Evolutionary conservation across 768 basidiomycete species (phyloP).

Genomic region (Mycena sanguinolenta): DNA sequence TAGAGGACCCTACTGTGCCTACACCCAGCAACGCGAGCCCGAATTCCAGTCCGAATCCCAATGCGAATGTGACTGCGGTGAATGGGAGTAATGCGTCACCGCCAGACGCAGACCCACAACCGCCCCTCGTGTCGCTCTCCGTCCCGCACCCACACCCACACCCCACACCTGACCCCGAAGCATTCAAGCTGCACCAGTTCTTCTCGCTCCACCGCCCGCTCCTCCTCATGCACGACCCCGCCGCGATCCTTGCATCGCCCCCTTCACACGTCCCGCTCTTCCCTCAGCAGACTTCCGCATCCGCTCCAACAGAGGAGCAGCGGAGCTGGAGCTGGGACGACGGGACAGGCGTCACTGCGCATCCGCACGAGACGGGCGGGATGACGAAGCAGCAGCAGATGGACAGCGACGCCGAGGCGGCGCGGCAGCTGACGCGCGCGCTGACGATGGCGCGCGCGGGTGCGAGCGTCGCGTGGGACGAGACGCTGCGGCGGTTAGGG

Average conservation of each 20-base stretch:
- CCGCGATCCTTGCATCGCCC: slow-evolving; percentile 61
- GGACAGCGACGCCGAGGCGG: slow-evolving; percentile 85
- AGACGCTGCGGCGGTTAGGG: slow-evolving; percentile 74
- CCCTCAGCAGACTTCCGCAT: slow-evolving; percentile 32
- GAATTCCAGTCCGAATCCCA: not conserved
- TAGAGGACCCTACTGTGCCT: slow-evolving; percentile 32
- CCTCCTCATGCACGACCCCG: slow-evolving; percentile 74
- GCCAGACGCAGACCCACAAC: not conserved
- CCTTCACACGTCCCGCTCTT: slow-evolving; percentile 46
- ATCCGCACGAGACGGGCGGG: slow-evolving; percentile 42
- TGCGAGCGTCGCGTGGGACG: slow-evolving; percentile 76
- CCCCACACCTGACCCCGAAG: slow-evolving; percentile 71
- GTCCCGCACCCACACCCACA: slow-evolving; percentile 47
- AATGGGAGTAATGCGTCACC: slow-evolving; percentile 14
- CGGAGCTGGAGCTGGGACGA: no score
- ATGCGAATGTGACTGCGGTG: slow-evolving; percentile 1
- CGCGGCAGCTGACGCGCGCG: slow-evolving; percentile 82
- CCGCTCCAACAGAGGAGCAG: no score
- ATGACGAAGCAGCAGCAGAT: slow-evolving; percentile 65
- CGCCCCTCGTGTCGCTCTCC: slow-evolving; percentile 21
- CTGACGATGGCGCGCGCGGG: slow-evolving; percentile 77
- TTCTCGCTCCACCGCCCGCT: slow-evolving; percentile 87
- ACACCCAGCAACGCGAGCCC: slow-evolving; percentile 10
- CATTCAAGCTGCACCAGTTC: slow-evolving; percentile 87
- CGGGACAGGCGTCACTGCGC: no score